These are phyloP conservation scores for Platanthera guangdongensis DNA, from an alignment of 106 monocot genomes.

Conservation along the genomic window DNA sequence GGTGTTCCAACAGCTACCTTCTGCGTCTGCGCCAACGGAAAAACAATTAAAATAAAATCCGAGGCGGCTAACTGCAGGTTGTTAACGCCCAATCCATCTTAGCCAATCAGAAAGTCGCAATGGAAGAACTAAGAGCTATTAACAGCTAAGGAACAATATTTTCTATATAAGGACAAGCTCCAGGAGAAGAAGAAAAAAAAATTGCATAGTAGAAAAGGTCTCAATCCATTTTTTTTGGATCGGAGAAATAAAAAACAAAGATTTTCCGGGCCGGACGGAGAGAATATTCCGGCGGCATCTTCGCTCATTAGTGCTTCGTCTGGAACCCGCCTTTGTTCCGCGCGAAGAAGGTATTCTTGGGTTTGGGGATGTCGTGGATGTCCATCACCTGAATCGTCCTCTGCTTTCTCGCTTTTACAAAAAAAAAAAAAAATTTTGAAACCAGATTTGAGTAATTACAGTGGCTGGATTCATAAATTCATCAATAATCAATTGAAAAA, in stretches of 20 bases:
- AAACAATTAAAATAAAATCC: too few relatives aligned
- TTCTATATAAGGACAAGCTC: neutral
- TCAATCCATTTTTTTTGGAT: slow-evolving; percentile 3
- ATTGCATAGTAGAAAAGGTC: neutral
- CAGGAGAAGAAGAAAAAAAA: neutral
- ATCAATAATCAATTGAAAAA: neutral
- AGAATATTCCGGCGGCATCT: neutral
- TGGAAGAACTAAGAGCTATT: too few relatives aligned
- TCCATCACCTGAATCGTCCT: slow-evolving; percentile 38
- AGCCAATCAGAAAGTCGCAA: too few relatives aligned
- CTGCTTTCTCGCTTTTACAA: slow-evolving; percentile 23
- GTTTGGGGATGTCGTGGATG: slow-evolving; percentile 35
- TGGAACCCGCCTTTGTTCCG: slow-evolving; percentile 21
- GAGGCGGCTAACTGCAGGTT: too few relatives aligned
- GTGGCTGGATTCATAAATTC: neutral
- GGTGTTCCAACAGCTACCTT: too few relatives aligned
- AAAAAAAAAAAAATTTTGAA: neutral
- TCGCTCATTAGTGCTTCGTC: slow-evolving; percentile 15
- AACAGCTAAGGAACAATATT: neutral
- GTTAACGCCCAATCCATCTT: too few relatives aligned
- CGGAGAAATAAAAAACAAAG: neutral
- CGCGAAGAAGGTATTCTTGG: slow-evolving; percentile 23
- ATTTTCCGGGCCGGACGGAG: neutral
- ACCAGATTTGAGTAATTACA: neutral
- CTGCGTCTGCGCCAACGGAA: too few relatives aligned